Percentiles rank a stretch among this genome's conserved stretches.
phyloP scores from a whole-genome alignment of 1,284 basidiomycete species.

The Baeospora myosura region DNA sequence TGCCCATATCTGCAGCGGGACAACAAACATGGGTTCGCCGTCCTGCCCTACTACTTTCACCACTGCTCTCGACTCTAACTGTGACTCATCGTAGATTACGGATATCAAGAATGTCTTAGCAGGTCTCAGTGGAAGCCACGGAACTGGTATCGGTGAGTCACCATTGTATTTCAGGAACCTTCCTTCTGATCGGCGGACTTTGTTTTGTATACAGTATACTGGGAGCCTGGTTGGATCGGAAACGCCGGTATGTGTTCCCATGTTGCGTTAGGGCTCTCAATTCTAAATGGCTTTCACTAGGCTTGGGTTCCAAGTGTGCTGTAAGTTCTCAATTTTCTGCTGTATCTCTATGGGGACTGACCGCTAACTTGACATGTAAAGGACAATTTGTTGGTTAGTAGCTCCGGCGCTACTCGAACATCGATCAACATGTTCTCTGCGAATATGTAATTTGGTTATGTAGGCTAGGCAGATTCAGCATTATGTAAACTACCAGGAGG shows the following conservation, averaged over 20 bases:
- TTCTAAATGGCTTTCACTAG: neutral
- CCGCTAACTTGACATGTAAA: slow-evolving; percentile 11
- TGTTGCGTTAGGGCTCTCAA: neutral
- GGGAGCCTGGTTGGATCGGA: slow-evolving; percentile 61
- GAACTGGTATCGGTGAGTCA: slow-evolving; percentile 37
- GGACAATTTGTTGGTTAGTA: slow-evolving; percentile 32
- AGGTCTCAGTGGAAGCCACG: slow-evolving; percentile 38
- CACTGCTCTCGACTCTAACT: neutral
- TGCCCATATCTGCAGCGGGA: slow-evolving; percentile 44
- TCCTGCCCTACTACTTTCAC: neutral
- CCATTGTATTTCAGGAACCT: too few species aligned
- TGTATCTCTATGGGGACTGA: neutral
- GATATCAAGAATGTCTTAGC: slow-evolving; percentile 43
- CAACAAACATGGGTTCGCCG: slow-evolving; percentile 48
- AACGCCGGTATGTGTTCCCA: slow-evolving; percentile 30
- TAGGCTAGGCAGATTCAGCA: too few species aligned
- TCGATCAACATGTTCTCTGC: slow-evolving; percentile 29
- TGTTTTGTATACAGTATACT: too few species aligned
- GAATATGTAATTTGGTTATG: slow-evolving; percentile 30
- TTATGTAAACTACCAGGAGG: too few species aligned
- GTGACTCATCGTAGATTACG: slow-evolving; percentile 11
- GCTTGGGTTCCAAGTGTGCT: slow-evolving; percentile 45
- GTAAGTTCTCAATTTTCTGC: slow-evolving; percentile 27
- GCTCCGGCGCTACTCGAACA: slow-evolving; percentile 26
- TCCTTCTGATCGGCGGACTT: too few species aligned